phyloP scores from a whole-genome alignment of 2,329 filamentous ascomycete species.

The Coniochaeta sp. region DNA sequence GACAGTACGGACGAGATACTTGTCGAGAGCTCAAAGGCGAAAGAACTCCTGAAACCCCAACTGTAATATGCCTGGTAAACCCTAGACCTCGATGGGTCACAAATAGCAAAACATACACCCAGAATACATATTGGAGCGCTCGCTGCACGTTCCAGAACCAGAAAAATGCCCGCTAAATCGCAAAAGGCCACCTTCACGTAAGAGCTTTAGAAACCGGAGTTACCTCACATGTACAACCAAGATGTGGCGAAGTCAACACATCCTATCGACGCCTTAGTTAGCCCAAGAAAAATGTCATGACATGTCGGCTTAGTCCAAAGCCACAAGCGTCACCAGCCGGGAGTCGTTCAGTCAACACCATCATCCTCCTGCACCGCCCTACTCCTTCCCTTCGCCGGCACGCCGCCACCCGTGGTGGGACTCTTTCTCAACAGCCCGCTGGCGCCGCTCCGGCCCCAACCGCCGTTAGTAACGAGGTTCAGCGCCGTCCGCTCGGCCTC shows the following conservation, averaged over 20 bases:
- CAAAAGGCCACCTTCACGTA: neutral
- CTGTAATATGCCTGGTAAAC: no score
- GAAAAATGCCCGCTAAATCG: neutral
- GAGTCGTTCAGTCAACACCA: neutral
- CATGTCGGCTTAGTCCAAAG: no score
- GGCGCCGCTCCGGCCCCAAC: constrained; percentile 26
- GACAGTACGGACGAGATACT: no score
- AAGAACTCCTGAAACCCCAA: no score
- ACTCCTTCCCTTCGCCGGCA: neutral
- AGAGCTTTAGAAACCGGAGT: neutral
- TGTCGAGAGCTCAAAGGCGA: no score
- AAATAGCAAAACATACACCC: neutral
- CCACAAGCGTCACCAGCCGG: no score
- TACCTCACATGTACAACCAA: neutral
- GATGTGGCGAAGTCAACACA: no score
- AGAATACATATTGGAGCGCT: neutral
- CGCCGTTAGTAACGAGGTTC: constrained; percentile 27
- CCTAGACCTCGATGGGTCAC: neutral
- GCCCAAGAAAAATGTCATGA: no score
- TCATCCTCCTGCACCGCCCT: neutral
- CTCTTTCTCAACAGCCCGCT: constrained; percentile 22
- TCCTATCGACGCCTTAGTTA: no score
- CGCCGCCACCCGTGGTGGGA: neutral
- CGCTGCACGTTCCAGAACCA: neutral
- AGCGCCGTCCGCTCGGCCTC: constrained; percentile 12